These are phyloP conservation scores for Zygosaccharomyces sapae DNA, from an alignment of 1,139 yeast species.

Conservation along the genomic window DNA sequence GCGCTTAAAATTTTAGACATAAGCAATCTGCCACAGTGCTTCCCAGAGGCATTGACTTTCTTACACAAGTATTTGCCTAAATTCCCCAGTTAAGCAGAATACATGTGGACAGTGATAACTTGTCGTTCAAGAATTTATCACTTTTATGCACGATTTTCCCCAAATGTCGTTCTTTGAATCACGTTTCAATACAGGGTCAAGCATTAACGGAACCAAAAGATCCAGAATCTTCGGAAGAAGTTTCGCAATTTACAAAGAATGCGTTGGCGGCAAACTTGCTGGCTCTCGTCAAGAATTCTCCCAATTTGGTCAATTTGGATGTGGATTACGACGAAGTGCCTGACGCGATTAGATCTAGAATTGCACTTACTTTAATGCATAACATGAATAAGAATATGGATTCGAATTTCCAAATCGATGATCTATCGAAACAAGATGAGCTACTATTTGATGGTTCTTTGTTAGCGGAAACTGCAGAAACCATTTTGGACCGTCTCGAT, in stretches of 20 bases:
- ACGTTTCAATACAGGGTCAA: slow-evolving; percentile 65
- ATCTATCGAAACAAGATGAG: slow-evolving; percentile 41
- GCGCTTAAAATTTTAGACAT: slow-evolving; percentile 70
- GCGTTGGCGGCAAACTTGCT: slow-evolving; percentile 56
- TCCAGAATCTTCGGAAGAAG: slow-evolving; percentile 5
- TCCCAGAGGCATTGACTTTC: slow-evolving; percentile 65
- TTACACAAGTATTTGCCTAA: slow-evolving; percentile 61
- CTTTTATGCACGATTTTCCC: slow-evolving; percentile 68
- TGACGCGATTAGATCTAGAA: slow-evolving; percentile 67
- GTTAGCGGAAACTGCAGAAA: slow-evolving; percentile 64
- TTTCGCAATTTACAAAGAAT: slow-evolving; percentile 32
- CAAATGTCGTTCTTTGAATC: slow-evolving; percentile 63
- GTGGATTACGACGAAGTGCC: slow-evolving; percentile 65
- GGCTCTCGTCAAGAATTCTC: slow-evolving; percentile 63
- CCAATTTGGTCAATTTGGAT: slow-evolving; percentile 63
- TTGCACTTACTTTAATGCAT: slow-evolving; percentile 76
- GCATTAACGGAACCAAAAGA: slow-evolving; percentile 2
- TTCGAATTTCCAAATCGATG: slow-evolving; percentile 39
- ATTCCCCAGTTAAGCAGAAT: slow-evolving; percentile 64
- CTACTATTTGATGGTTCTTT: slow-evolving; percentile 51
- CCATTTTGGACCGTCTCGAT: slow-evolving; percentile 43
- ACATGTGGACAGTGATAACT: slow-evolving; percentile 71
- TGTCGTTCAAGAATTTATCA: slow-evolving; percentile 58
- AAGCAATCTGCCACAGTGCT: slow-evolving; percentile 65
- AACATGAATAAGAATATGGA: slow-evolving; percentile 67